Base-by-base conservation (phyloP, 148 eudicot species). In the Rhododendron vialii region DNA sequence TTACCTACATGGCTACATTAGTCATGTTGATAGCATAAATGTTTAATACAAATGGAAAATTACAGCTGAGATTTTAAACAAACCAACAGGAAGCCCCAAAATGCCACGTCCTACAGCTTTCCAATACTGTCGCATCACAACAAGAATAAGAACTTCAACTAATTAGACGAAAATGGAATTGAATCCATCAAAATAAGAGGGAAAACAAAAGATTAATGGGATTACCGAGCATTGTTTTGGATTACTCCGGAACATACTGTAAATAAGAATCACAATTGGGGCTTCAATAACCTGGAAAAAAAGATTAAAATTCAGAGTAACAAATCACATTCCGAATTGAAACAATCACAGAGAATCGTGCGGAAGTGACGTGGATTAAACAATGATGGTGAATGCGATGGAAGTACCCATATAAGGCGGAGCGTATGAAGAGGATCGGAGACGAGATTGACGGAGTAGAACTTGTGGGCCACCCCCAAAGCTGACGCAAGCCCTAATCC, bases 81-180 rank as follows among this genome's bases (percentile, higher is more conserved):
- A 81, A 96, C 99, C 99, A 51, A 87, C 86, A 84, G 90, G 92
- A 84, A 95, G 94, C 51, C 91, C 96, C 78, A 96, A 79, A 57
- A 96, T 35, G 57, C 98, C 98, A 81, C 97, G 89, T 35, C 88
- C 94, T 18, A 94, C 93, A 43, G 99, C 98, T 94, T 90, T 96
- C 87, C 91, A 89, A 87, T 93, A 96, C 97, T 96, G 90, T 22
- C 47, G 88, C 74, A 80, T 43, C 74, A 79, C 55, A 57, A 76
- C 2, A 69, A 81, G 86, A 73, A 17, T 3, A 61, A 48, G 73
- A 87, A 79, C 48, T 76, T 13, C 38, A 76, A 76, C 14, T 3
- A 81, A 53, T 51, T 71, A 75, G 0, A 43, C 30, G 33, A 4
- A 83, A 11, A 13, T 74, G 3, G 7, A 17, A 26, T 36, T 24